A percentile compares a stretch with the other conserved stretches of the same genome.
phyloP scores from a whole-genome alignment of 2,329 filamentous ascomycete genomes.

The Arthrobotrys iridis region DNA sequence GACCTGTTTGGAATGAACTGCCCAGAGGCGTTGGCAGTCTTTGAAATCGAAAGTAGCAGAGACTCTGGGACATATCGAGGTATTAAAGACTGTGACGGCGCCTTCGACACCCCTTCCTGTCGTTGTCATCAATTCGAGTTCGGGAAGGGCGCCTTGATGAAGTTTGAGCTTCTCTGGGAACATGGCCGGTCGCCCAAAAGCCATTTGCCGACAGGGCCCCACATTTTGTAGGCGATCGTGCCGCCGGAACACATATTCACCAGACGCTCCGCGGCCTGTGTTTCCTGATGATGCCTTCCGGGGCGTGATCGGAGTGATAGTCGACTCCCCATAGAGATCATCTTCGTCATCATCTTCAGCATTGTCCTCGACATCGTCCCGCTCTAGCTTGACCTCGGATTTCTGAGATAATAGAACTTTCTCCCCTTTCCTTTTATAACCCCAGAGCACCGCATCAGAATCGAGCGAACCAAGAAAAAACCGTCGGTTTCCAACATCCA shows the following conservation, averaged over 20 bases:
- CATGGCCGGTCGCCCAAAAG: conserved; percentile 70
- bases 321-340: conserved; percentile 72
- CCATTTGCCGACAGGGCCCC: conserved; percentile 79
- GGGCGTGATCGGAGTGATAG: conserved; percentile 61
- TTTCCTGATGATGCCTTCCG: conserved; percentile 59
- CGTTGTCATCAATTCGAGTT: conserved; percentile 70
- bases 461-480: conserved; percentile 89
- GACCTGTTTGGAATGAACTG: conserved; percentile 75
- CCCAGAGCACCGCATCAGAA: conserved; percentile 80
- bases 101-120: conserved; percentile 73
- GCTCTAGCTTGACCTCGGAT: conserved; percentile 70
- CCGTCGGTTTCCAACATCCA: conserved; percentile 72
- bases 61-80: conserved; percentile 77
- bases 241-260: conserved; percentile 76
- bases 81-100: conserved; percentile 78
- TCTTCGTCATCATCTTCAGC: conserved; percentile 67
- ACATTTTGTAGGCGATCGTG: conserved; percentile 81
- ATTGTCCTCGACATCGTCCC: conserved; percentile 69
- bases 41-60: conserved; percentile 77
- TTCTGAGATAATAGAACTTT: conserved; percentile 61
- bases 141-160: conserved; percentile 66
- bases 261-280: conserved; percentile 64
- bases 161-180: conserved; percentile 65
- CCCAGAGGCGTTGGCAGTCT: conserved; percentile 81
- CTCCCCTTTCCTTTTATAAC: conserved; percentile 69